Conservation (phyloP, 1,139 yeast genomes). For the Pichia sp. region DNA sequence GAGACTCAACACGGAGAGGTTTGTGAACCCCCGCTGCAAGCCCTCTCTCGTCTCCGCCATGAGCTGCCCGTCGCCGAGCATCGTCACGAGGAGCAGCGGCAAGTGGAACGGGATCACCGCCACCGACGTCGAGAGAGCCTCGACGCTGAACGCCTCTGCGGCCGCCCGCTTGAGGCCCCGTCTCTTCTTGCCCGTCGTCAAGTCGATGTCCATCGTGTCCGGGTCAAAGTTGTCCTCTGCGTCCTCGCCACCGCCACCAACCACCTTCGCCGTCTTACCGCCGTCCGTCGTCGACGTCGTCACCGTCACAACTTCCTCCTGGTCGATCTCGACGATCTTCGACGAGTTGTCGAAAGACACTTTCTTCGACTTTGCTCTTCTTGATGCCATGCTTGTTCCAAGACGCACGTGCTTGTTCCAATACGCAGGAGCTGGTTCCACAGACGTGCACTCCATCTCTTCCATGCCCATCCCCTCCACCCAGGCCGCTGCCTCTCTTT, state of each 20-base stretch:
- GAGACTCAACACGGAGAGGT: slow-evolving; percentile 13
- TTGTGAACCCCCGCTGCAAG: slow-evolving; percentile 16
- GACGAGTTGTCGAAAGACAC: slow-evolving; percentile 17
- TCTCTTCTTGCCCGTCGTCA: slow-evolving; percentile 17
- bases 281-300: background rate
- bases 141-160: slow-evolving; percentile 1
- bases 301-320: slow-evolving; percentile 4
- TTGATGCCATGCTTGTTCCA: slow-evolving; percentile 8
- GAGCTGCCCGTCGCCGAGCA: slow-evolving; percentile 25
- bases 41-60: slow-evolving; percentile 14
- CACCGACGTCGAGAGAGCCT: slow-evolving; percentile 27
- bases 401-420: background rate
- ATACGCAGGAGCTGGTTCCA: background rate
- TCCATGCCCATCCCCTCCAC: no score
- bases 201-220: slow-evolving; percentile 17
- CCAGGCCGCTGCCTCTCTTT: no score
- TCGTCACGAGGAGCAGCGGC: slow-evolving; percentile 31
- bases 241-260: background rate
- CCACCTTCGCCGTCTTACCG: slow-evolving; percentile 15
- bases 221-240: slow-evolving; percentile 18
- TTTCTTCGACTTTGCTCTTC: slow-evolving; percentile 12
- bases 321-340: slow-evolving; percentile 15
- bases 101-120: slow-evolving; percentile 48
- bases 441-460: no score
- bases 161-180: slow-evolving; percentile 16